Base-by-base conservation (phyloP, 2,329 filamentous ascomycete species). In the Penicillium sp. region DNA sequence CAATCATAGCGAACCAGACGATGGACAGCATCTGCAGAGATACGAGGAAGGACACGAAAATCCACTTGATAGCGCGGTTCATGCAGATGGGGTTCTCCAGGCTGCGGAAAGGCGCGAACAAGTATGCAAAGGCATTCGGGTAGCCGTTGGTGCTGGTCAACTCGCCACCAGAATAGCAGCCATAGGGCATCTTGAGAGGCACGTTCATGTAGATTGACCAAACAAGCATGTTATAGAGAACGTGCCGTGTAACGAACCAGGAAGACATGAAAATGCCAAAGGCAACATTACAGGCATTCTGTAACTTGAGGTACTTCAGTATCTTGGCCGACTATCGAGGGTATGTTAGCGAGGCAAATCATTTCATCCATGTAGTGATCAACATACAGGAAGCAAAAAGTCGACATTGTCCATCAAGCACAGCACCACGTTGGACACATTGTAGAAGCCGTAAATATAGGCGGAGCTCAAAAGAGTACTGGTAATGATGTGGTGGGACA, bases 331-430 rank as follows among this genome's bases (percentile, higher is more conserved):
- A 75, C 89, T 95, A 53, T 43, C 35, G 9, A 15, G 18, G 20
- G 37, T 27, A 7, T 37, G 38, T 50, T 55, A 52, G 49, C 41
- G 42, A n/a, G 7, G 9, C 6, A 18, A 4, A 6, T 27, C 10
- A 5, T 38, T 31, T 13, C 23, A 27, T 6, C 20, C 31, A 31
- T 24, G 37, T 9, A 12, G 31, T 29, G n/a, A 8, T 28, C 18
- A 32, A 62, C 86, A 68, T 76, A 95, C 89, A 39, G 92, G 87
- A 35, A 98, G 79, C 53, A 95, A 79, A 44, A 95, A 79, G 66
- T 97, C 93, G 41, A 95, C 89, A 45, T 95, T 79, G 65, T 98
- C 93, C 90, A 97, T 96, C 57, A 95, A 79, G 46, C 89, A 86
- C 44, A 98, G 76, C 53, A 97, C 89, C 42, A 95, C 80, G 64